Evolutionary conservation across 495 filamentous ascomycete species (phyloP), one percentile per base, ranked within the genome.

Genomic region (Aspergillus nanangensis): DNA sequence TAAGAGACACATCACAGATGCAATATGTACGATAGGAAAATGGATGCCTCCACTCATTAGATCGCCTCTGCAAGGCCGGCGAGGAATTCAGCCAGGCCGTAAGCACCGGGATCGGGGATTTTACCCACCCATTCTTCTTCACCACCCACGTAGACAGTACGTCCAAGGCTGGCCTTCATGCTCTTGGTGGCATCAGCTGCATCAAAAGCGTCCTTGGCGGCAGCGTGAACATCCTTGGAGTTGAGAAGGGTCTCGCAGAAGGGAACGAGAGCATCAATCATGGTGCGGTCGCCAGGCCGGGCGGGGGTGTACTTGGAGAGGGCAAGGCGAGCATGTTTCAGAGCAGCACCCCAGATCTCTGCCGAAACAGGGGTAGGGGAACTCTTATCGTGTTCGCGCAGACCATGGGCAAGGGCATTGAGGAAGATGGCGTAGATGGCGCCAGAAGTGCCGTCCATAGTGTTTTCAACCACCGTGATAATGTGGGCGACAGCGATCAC

Each of bases 361-460:
- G 71, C 59, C 0, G 70, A 75, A 31, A 79, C 69, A 4, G 78
- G 58, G 8, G 74, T 64, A 10, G 71, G 49, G 31, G 77, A 64
- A 20, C 72, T 66, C 33, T 61, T 50, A 53, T 75, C 63, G 41
- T 86, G 76, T 8, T 70, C 70, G 24, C 84, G 81, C 11, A 98
- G 71, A 1, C 84, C 81, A 48, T 86, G 81, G 15, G 87, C 84
- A 1, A 98, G 82, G 0, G 91, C 81, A 62, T 96, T 96, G 41
- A 98, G 76, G 75, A 96, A 98, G 52, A 98, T 98, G 29, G 90
- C 87, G 63, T 95, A 96, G 21, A 98, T 73, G 4, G 94, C 93
- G 2, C 93, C 93, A 0, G 90, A 95, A 9, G 93, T 98, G 38
- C 93, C 93, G 59, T 96, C 93, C 93, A 98, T 98, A 33, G 72